Evolutionary conservation across 2,329 filamentous ascomycete species (phyloP).

Genomic region (Lachnellula occidentalis): DNA sequence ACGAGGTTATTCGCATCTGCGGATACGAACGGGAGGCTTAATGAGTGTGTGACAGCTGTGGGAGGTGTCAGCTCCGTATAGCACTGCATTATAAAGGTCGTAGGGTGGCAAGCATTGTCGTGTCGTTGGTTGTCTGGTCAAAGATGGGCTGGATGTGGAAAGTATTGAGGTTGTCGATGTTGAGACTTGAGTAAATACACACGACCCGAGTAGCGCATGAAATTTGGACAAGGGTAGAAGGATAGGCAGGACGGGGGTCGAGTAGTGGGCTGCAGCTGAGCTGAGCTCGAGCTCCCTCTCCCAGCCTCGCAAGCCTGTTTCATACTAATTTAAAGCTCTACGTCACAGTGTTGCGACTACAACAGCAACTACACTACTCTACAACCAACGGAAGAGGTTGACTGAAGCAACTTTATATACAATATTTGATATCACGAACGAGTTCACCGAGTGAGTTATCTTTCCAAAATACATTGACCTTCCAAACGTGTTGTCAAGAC

Average conservation of each 20-base stretch:
- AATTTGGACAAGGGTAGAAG: not conserved
- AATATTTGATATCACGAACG: no score
- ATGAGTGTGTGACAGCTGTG: slow-evolving; percentile 85
- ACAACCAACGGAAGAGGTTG: no score
- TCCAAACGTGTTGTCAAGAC: not conserved
- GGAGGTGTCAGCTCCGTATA: slow-evolving; percentile 94
- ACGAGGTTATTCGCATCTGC: slow-evolving; percentile 76
- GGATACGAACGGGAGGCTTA: slow-evolving; percentile 72
- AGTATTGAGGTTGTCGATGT: not conserved
- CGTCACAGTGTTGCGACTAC: no score
- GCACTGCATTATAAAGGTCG: slow-evolving; percentile 69
- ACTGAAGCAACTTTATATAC: no score
- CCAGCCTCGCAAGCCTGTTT: no score
- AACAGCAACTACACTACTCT: no score
- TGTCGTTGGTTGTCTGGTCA: not conserved
- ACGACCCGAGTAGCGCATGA: not conserved
- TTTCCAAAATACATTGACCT: no score
- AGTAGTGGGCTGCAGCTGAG: no score
- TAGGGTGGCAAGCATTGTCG: slow-evolving; percentile 10
- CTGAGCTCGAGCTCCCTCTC: no score
- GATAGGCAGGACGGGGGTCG: no score
- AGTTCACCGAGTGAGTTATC: no score
- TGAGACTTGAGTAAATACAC: not conserved
- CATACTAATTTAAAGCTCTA: no score
- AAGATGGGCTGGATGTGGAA: not conserved